Evolutionary conservation across 2,329 filamentous ascomycete species (phyloP).

Genomic region (Penicillium polonicum): DNA sequence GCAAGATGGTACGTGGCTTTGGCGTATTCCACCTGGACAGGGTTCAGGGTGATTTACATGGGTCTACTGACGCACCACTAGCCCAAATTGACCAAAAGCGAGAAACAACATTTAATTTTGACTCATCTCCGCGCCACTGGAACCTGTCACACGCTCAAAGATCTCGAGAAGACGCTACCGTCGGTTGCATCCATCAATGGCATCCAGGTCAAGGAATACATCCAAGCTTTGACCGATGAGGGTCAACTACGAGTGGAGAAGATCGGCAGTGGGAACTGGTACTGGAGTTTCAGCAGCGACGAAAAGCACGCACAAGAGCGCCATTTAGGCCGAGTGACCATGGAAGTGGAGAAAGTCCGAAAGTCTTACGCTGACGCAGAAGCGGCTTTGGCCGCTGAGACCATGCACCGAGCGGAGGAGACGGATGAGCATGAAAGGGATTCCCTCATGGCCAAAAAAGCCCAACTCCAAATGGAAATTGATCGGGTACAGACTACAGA

Average conservation of each 20-base stretch:
- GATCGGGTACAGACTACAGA: conserved; percentile 38
- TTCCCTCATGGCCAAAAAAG: conserved; percentile 22
- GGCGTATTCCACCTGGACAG: neutral
- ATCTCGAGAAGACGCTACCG: conserved; percentile 64
- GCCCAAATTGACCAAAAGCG: conserved; percentile 58
- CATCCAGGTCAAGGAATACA: conserved; percentile 67
- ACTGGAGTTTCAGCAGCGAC: conserved; percentile 65
- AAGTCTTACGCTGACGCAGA: conserved; percentile 34
- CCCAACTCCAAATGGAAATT: conserved; percentile 30
- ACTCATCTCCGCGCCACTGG: conserved; percentile 60
- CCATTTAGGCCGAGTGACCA: conserved; percentile 26
- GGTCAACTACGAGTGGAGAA: conserved; percentile 64
- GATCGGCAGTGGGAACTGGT: conserved; percentile 70
- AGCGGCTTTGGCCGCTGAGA: conserved; percentile 40
- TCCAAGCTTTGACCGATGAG: conserved; percentile 62
- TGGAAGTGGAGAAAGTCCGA: conserved; percentile 32
- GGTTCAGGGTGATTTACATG: neutral
- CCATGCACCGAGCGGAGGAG: conserved; percentile 31
- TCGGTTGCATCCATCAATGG: conserved; percentile 62
- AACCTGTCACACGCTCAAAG: conserved; percentile 64
- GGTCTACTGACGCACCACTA: conserved; percentile 28
- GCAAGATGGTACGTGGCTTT: conserved; percentile 20
- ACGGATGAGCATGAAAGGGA: conserved; percentile 21
- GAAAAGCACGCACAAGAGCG: conserved; percentile 51
- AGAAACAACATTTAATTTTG: conserved; percentile 59